These are phyloP conservation scores for Krasilnikovozyma curviuscula DNA, from an alignment of 768 basidiomycete species.

Conservation along the genomic window DNA sequence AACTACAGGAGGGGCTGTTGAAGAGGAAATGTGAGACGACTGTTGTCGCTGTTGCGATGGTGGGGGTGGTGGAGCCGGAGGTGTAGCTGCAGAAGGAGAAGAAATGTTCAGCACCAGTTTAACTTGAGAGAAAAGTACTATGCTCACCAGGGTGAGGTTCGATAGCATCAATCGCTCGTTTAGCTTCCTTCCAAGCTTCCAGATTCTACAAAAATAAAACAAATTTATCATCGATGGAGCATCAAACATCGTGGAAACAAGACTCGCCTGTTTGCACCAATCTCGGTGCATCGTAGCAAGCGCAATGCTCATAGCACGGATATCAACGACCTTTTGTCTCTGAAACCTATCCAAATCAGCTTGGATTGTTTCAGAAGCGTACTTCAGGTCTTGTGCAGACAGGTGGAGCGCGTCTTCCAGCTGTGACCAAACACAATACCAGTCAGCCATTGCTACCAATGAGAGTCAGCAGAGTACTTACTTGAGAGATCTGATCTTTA, in stretches of 20 bases:
- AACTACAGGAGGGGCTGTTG: too few relatives aligned
- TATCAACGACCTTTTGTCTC: constrained; percentile 90
- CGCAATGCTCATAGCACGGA: constrained; percentile 78
- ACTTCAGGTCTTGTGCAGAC: constrained; percentile 82
- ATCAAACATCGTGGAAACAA: not conserved
- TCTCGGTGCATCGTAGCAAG: constrained; percentile 81
- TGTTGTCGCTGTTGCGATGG: too few relatives aligned
- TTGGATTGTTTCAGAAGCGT: constrained; percentile 88
- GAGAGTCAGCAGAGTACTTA: constrained; percentile 32
- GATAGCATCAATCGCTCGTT: constrained; percentile 75
- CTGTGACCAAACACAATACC: constrained; percentile 28
- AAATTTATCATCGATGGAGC: not conserved
- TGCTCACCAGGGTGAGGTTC: constrained; percentile 83
- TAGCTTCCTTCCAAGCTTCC: constrained; percentile 91
- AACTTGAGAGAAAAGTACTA: too few relatives aligned
- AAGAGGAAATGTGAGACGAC: too few relatives aligned
- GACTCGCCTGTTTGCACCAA: constrained; percentile 79
- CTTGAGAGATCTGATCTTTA: constrained; percentile 84
- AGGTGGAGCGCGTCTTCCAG: constrained; percentile 87
- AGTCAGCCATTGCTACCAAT: not conserved
- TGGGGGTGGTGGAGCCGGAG: too few relatives aligned
- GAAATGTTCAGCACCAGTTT: too few relatives aligned
- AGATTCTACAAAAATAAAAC: constrained; percentile 45
- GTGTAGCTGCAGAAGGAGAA: too few relatives aligned
- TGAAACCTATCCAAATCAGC: constrained; percentile 96